A percentile compares a stretch with the other conserved stretches of the same genome.
phyloP scores from a whole-genome alignment of 306 rosid species.

The Coriaria nepalensis region DNA sequence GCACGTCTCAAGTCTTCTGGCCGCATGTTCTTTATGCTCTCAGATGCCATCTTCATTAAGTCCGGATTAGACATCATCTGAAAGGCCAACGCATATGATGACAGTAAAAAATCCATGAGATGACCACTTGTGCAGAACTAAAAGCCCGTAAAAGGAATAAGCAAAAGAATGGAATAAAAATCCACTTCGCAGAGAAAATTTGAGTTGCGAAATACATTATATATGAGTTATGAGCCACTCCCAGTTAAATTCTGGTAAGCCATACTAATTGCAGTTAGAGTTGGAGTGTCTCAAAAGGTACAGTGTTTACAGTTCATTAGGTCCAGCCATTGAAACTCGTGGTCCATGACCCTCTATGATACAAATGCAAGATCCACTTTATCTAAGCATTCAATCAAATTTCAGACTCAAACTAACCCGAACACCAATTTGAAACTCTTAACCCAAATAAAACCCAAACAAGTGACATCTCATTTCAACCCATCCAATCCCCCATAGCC shows the following conservation, averaged over 20 bases:
- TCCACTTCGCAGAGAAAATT: neutral
- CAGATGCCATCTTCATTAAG: conserved; percentile 79
- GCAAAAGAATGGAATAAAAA: neutral
- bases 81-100: conserved; percentile 14
- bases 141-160: neutral
- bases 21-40: conserved; percentile 82
- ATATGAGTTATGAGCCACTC: neutral
- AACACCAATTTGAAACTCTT: too few species aligned
- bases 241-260: neutral
- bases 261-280: neutral
- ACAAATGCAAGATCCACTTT: too few species aligned
- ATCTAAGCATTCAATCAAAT: too few species aligned
- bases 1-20: conserved; percentile 70
- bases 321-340: too few species aligned
- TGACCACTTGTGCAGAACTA: neutral
- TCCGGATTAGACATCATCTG: conserved; percentile 97
- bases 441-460: too few species aligned
- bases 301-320: too few species aligned
- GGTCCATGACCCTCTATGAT: too few species aligned
- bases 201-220: neutral
- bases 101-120: conserved; percentile 5
- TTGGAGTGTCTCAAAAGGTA: neutral
- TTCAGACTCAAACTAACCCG: too few species aligned
- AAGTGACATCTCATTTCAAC: too few species aligned
- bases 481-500: too few species aligned